phyloP scores from a whole-genome alignment of 108 stramenopile species.

The Skeletonema costatum region DNA sequence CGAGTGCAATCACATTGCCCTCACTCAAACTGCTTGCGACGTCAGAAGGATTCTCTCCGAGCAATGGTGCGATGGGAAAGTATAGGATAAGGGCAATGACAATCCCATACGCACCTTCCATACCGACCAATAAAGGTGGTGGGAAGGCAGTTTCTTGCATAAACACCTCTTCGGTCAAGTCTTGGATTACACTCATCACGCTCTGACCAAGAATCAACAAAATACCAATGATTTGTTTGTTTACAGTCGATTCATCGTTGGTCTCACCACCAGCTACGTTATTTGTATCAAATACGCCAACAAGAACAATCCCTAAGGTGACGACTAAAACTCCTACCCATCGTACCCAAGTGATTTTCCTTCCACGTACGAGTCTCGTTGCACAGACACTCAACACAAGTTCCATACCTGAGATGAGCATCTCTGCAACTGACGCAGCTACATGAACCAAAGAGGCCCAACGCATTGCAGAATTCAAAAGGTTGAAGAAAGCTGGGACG shows the following conservation, averaged over 20 bases:
- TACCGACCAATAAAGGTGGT: constrained; percentile 43
- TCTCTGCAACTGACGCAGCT: constrained; percentile 54
- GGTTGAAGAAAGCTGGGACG: constrained; percentile 34
- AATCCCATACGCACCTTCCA: constrained; percentile 51
- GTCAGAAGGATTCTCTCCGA: constrained; percentile 16
- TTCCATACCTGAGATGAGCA: constrained; percentile 56
- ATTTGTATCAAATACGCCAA: constrained; percentile 9
- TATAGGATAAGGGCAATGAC: constrained; percentile 35
- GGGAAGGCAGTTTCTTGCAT: constrained; percentile 56
- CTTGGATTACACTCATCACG: constrained; percentile 45
- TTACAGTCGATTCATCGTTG: constrained; percentile 2
- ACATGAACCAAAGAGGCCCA: constrained; percentile 49
- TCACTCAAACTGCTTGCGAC: neutral
- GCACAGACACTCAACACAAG: constrained; percentile 43
- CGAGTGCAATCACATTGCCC: neutral
- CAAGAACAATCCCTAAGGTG: constrained; percentile 32
- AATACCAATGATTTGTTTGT: constrained; percentile 32
- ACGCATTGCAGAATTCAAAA: neutral
- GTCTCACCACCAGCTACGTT: neutral
- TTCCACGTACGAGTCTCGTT: constrained; percentile 25
- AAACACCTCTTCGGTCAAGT: constrained; percentile 52
- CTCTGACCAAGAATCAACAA: constrained; percentile 40
- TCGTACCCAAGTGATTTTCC: constrained; percentile 21
- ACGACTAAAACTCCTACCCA: constrained; percentile 45
- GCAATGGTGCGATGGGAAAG: constrained; percentile 20